Conservation (phyloP, 257 asterid genomes). For the Nicotiana obtusifolia region DNA sequence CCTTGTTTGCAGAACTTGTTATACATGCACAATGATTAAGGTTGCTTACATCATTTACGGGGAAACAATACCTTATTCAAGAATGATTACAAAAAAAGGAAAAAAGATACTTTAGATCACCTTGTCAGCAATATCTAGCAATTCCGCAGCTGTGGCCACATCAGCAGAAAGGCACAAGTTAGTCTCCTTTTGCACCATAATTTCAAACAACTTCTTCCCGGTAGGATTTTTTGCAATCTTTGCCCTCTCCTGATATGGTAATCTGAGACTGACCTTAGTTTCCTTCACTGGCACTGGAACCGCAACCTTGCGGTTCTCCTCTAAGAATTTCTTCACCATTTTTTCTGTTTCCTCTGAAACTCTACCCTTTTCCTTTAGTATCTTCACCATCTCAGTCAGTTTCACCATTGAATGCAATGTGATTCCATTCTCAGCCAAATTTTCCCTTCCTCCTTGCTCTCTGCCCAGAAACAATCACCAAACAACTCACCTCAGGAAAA, state of each 20-base stretch:
- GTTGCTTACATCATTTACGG: not conserved
- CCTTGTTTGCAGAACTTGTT: not conserved
- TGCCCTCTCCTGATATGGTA: slow-evolving; percentile 78
- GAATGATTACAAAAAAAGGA: not conserved
- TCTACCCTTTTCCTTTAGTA: slow-evolving; percentile 81
- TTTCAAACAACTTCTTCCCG: slow-evolving; percentile 85
- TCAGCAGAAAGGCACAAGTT: slow-evolving; percentile 97
- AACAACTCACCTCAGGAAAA: slow-evolving; percentile 3
- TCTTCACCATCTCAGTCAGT: slow-evolving; percentile 81
- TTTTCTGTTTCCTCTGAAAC: slow-evolving; percentile 84
- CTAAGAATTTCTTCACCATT: slow-evolving; percentile 71
- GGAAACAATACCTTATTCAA: not conserved
- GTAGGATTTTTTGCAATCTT: slow-evolving; percentile 75
- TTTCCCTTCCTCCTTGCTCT: slow-evolving; percentile 98
- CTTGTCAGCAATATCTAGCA: slow-evolving; percentile 90
- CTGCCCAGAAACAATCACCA: slow-evolving; percentile 32
- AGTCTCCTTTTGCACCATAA: slow-evolving; percentile 76
- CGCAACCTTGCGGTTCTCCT: slow-evolving; percentile 69
- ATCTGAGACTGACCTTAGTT: slow-evolving; percentile 37
- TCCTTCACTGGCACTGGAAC: slow-evolving; percentile 37
- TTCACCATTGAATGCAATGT: slow-evolving; percentile 85
- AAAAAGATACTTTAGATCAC: slow-evolving; percentile 27
- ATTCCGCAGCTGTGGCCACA: slow-evolving; percentile 83
- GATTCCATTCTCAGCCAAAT: slow-evolving; percentile 82
- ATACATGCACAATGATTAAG: not conserved